Percentiles rank a stretch among this genome's conserved stretches.
phyloP scores from a whole-genome alignment of 345 rosid genomes.

The Eucalyptus globulus region DNA sequence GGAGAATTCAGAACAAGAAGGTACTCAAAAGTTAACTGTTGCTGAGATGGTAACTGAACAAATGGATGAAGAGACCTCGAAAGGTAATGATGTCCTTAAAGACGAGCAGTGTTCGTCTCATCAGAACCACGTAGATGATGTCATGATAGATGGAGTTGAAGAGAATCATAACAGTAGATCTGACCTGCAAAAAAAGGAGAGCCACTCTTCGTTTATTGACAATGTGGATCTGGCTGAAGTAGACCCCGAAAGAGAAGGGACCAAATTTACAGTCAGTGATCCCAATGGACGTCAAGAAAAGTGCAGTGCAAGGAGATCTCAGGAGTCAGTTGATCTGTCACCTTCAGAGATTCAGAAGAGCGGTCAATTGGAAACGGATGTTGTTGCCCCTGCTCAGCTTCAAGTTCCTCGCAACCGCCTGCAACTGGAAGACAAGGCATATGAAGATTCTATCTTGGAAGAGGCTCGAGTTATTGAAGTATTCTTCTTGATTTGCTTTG shows the following conservation, averaged over 20 bases:
- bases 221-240: conserved; percentile 19
- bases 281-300: conserved; percentile 13
- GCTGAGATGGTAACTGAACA: conserved; percentile 29
- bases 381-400: conserved; percentile 21
- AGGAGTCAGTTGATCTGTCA: conserved; percentile 9
- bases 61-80: conserved; percentile 24
- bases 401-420: conserved; percentile 22
- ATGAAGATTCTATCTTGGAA: conserved; percentile 77
- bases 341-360: conserved; percentile 8
- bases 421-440: conserved; percentile 38
- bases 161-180: conserved; percentile 20
- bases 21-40: conserved; percentile 16
- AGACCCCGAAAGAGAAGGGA: conserved; percentile 17
- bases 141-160: conserved; percentile 22
- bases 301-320: conserved; percentile 13
- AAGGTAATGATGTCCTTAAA: conserved; percentile 3
- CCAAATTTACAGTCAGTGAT: conserved; percentile 5
- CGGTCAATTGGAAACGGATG: conserved; percentile 5
- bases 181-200: conserved; percentile 30
- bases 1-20: conserved; percentile 28
- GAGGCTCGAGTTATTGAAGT: conserved; percentile 94
- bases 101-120: conserved; percentile 4
- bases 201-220: conserved; percentile 13
- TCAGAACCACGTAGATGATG: conserved; percentile 11
- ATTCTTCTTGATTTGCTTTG: not conserved